A percentile compares a stretch with the other conserved stretches of the same genome.
Conservation (phyloP, 2,329 filamentous ascomycete species). For the Aspergillus ruber region DNA sequence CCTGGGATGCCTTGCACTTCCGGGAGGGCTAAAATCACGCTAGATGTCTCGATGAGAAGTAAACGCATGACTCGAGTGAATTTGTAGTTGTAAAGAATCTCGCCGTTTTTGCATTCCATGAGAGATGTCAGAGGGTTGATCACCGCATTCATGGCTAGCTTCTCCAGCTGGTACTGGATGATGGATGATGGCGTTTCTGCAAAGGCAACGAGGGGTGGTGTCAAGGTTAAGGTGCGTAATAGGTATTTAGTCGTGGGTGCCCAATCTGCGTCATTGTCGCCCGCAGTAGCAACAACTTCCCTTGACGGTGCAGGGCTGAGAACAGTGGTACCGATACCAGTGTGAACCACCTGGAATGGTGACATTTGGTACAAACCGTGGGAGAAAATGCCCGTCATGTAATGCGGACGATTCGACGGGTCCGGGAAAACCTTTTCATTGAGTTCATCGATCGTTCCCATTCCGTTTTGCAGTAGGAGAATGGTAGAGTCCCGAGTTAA, state of each 20-base stretch:
- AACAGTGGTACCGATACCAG: conserved; percentile 53
- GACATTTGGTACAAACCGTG: conserved; percentile 49
- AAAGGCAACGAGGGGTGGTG: conserved; percentile 56
- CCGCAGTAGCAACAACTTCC: conserved; percentile 9
- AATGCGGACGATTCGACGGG: conserved; percentile 60
- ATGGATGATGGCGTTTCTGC: conserved; percentile 56
- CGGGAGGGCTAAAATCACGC: conserved; percentile 66
- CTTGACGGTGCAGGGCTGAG: conserved; percentile 45
- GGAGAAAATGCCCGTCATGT: conserved; percentile 63
- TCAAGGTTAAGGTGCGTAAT: conserved; percentile 56
- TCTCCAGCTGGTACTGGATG: conserved; percentile 68
- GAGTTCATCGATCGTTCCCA: conserved; percentile 76
- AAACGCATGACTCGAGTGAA: conserved; percentile 61
- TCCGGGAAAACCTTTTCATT: conserved; percentile 66
- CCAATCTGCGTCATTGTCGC: conserved; percentile 24
- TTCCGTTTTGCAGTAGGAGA: conserved; percentile 70
- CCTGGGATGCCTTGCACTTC: conserved; percentile 61
- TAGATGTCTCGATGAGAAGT: conserved; percentile 66
- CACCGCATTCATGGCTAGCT: conserved; percentile 66
- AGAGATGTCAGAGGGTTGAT: conserved; percentile 77
- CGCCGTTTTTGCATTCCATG: conserved; percentile 68
- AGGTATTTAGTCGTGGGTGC: conserved; percentile 51
- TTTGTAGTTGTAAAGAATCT: conserved; percentile 60
- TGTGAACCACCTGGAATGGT: conserved; percentile 51
- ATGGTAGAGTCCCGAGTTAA: conserved; percentile 65